Evolutionary conservation across 139 green algal genomes (phyloP).

Genomic region (Volvox reticuliferus): DNA sequence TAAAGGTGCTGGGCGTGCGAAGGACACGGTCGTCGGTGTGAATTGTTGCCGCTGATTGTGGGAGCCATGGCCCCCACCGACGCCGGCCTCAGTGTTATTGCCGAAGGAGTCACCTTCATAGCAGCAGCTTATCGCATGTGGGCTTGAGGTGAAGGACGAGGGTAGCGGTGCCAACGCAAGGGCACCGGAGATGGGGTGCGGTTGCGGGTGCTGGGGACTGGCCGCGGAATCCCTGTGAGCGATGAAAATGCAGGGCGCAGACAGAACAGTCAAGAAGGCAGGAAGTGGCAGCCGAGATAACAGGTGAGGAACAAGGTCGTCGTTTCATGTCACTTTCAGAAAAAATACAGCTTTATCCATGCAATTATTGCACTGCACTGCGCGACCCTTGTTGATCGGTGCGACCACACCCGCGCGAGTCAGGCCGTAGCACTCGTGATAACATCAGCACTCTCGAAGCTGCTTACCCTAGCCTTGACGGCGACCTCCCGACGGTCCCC

Average conservation of each 20-base stretch:
- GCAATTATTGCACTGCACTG: no score
- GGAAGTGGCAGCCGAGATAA: no score
- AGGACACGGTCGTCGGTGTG: background rate
- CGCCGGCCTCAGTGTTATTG: background rate
- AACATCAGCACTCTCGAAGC: background rate
- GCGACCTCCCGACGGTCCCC: background rate
- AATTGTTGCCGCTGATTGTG: background rate
- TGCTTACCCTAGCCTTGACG: background rate
- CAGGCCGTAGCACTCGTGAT: background rate
- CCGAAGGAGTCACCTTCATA: background rate
- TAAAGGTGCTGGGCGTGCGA: background rate
- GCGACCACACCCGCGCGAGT: background rate
- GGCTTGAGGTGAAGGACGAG: background rate
- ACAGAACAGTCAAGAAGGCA: no score
- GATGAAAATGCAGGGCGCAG: no score
- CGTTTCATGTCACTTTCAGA: no score
- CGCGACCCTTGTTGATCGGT: no score
- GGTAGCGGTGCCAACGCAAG: background rate
- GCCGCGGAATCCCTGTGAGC: background rate
- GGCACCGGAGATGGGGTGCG: background rate
- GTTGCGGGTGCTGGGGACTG: background rate
- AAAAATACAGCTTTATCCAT: no score
- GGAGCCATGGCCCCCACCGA: background rate
- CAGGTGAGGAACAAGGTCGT: no score
- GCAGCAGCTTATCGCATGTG: background rate